Evolutionary conservation across 2,329 filamentous ascomycete species (phyloP).

Genomic region (Talaromyces sp.): DNA sequence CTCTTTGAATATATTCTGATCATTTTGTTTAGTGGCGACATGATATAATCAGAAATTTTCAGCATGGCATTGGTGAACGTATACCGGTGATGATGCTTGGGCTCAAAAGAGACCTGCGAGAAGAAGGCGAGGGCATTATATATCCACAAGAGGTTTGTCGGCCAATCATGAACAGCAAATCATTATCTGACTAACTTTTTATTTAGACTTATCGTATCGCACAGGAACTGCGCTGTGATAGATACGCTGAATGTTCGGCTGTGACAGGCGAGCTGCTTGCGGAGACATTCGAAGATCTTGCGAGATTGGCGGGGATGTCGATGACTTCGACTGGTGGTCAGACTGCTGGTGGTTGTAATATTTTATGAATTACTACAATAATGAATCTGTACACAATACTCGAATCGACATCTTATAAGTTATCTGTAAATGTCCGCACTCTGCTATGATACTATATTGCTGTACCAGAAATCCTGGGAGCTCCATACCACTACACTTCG

Average conservation of each 20-base stretch:
- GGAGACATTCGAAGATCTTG: slow-evolving; percentile 64
- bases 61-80: slow-evolving; percentile 44
- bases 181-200: slow-evolving; percentile 21
- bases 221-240: slow-evolving; percentile 63
- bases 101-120: slow-evolving; percentile 60
- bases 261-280: slow-evolving; percentile 62
- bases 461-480: too few relatives aligned
- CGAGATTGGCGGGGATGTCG: slow-evolving; percentile 60
- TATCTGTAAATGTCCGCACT: too few relatives aligned
- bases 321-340: slow-evolving; percentile 58
- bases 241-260: slow-evolving; percentile 66
- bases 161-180: slow-evolving; percentile 30
- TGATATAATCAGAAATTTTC: slow-evolving; percentile 54
- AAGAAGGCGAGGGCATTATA: slow-evolving; percentile 47
- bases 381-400: neutral
- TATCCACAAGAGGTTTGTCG: slow-evolving; percentile 45
- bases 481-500: too few relatives aligned
- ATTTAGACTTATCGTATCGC: slow-evolving; percentile 58
- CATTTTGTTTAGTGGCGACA: slow-evolving; percentile 44
- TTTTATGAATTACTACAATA: slow-evolving; percentile 37
- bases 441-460: too few relatives aligned
- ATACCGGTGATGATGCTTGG: slow-evolving; percentile 63
- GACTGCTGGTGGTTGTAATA: slow-evolving; percentile 43
- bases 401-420: slow-evolving; percentile 18
- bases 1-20: neutral